Percentiles rank a stretch among this genome's conserved stretches.
Conservation (phyloP, 768 basidiomycete species). For the Pisolithus marmoratus region DNA sequence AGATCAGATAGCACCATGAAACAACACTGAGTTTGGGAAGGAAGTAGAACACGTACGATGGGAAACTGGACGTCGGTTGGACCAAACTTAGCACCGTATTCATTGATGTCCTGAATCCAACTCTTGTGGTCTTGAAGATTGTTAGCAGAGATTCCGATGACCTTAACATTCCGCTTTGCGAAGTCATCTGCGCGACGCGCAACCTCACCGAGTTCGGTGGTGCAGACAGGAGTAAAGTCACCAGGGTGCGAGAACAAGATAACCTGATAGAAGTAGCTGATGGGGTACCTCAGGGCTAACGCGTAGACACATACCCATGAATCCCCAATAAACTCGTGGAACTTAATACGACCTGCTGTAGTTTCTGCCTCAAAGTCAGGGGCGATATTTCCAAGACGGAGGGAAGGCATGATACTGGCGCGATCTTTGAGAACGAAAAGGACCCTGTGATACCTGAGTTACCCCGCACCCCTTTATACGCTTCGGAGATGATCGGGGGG, state of each 20-base stretch:
- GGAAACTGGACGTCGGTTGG: slow-evolving; percentile 85
- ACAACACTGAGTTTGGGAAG: background rate
- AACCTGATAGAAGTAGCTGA: slow-evolving; percentile 39
- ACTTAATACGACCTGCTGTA: slow-evolving; percentile 79
- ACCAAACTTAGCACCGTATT: slow-evolving; percentile 61
- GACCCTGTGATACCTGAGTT: too few relatives aligned
- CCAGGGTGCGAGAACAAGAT: slow-evolving; percentile 94
- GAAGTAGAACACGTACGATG: slow-evolving; percentile 52
- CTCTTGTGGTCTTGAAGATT: slow-evolving; percentile 73
- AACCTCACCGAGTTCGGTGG: slow-evolving; percentile 96
- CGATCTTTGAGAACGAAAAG: background rate
- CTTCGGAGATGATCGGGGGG: slow-evolving; percentile 2
- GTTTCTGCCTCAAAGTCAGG: slow-evolving; percentile 92
- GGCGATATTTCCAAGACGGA: slow-evolving; percentile 82
- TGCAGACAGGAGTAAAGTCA: slow-evolving; percentile 90
- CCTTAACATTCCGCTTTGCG: slow-evolving; percentile 80
- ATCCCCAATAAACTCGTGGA: slow-evolving; percentile 88
- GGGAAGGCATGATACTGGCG: slow-evolving; percentile 35
- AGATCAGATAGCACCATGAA: slow-evolving; percentile 5
- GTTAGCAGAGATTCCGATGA: slow-evolving; percentile 93
- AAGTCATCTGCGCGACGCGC: slow-evolving; percentile 85
- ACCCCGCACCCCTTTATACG: slow-evolving; percentile 6
- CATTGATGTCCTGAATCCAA: slow-evolving; percentile 89
- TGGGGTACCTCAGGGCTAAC: background rate
- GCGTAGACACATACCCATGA: slow-evolving; percentile 63